Percentiles rank a stretch among this genome's conserved stretches.
Evolutionary conservation across 352 stramenopile genomes (phyloP).

Genomic region (Paralagenidium karlingii): DNA sequence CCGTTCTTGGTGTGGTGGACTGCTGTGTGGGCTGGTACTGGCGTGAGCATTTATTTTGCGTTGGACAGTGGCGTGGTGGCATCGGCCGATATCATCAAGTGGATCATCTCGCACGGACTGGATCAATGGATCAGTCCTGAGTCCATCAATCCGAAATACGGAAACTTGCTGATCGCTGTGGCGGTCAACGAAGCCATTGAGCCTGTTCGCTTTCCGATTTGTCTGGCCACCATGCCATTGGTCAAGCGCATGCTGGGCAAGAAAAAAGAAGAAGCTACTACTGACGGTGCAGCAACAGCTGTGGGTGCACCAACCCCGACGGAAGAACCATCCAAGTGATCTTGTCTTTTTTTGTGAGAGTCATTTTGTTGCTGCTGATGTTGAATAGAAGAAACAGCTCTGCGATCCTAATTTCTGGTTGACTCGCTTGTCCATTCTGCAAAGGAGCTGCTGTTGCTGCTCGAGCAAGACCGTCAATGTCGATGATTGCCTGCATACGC

Average conservation of each 20-base stretch:
- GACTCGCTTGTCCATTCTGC: no score
- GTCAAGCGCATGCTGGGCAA: slow-evolving; percentile 57
- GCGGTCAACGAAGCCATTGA: slow-evolving; percentile 83
- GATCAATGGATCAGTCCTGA: slow-evolving; percentile 63
- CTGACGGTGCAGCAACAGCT: no score
- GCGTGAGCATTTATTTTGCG: slow-evolving; percentile 63
- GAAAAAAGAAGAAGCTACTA: no score
- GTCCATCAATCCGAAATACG: slow-evolving; percentile 70
- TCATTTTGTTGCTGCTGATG: no score
- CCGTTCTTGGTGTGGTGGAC: slow-evolving; percentile 81
- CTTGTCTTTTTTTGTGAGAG: no score
- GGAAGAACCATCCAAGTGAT: no score
- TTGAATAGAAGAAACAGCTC: no score
- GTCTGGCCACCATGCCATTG: slow-evolving; percentile 65
- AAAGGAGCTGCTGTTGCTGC: no score
- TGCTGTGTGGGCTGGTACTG: slow-evolving; percentile 53
- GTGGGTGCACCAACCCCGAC: no score
- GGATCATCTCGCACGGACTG: slow-evolving; percentile 68
- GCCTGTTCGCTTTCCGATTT: slow-evolving; percentile 77
- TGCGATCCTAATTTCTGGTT: no score
- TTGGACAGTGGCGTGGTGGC: slow-evolving; percentile 58
- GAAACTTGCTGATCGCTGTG: slow-evolving; percentile 76
- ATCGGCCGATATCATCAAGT: slow-evolving; percentile 67
- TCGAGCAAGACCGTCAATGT: no score
- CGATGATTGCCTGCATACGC: no score